Evolutionary conservation across 2,329 filamentous ascomycete species (phyloP).

Genomic region (Rachicladosporium sp.): DNA sequence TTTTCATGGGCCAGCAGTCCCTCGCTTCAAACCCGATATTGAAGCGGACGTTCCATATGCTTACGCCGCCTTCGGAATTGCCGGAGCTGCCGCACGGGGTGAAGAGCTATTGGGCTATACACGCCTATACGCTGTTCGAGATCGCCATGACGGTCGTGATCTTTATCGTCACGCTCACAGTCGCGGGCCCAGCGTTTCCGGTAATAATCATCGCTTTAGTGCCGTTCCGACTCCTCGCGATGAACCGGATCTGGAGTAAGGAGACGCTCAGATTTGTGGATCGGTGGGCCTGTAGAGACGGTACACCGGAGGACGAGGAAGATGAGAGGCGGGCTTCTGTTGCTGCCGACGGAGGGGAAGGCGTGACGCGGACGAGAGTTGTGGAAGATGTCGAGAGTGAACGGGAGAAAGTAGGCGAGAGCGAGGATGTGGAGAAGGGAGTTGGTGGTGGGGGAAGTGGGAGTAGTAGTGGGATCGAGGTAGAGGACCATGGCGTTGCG

Average conservation of each 20-base stretch:
- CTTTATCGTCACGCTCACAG: conserved; percentile 51
- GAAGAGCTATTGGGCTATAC: conserved; percentile 39
- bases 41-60: conserved; percentile 43
- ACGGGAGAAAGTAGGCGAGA: background rate
- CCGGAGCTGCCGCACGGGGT: conserved; percentile 15
- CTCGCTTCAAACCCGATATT: conserved; percentile 52
- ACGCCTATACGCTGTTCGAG: conserved; percentile 47
- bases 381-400: background rate
- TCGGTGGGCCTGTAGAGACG: conserved; percentile 29
- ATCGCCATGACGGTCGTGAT: conserved; percentile 46
- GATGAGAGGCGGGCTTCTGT: conserved; percentile 2
- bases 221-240: conserved; percentile 46
- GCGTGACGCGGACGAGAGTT: too few species aligned
- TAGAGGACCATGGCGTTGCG: background rate
- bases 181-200: conserved; percentile 51
- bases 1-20: conserved; percentile 58
- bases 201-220: conserved; percentile 52
- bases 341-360: background rate
- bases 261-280: conserved; percentile 45
- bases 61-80: conserved; percentile 38
- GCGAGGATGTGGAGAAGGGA: conserved; percentile 3
- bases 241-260: conserved; percentile 48
- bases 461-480: conserved; percentile 3
- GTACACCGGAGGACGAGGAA: conserved; percentile 18
- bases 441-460: background rate